These are phyloP conservation scores for Aspergillus hancockii DNA, from an alignment of 495 filamentous ascomycete genomes.

Conservation along the genomic window DNA sequence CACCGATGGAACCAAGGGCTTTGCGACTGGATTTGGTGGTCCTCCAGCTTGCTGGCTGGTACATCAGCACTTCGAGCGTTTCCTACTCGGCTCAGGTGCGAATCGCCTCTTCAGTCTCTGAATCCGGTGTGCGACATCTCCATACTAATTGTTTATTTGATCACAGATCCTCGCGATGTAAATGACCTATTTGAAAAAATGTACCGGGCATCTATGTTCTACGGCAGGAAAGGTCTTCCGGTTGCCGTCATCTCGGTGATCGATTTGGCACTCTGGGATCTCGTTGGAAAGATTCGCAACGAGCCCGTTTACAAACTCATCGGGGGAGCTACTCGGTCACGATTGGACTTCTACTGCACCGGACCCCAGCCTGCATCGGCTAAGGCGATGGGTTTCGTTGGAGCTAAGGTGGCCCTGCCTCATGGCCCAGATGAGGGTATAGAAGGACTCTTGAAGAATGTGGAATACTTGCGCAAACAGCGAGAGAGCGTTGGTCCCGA, in stretches of 20 bases:
- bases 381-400: constrained; percentile 81
- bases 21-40: constrained; percentile 91
- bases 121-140: neutral
- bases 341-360: constrained; percentile 91
- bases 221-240: constrained; percentile 87
- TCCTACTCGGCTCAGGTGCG: constrained; percentile 76
- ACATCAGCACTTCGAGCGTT: constrained; percentile 86
- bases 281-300: constrained; percentile 83
- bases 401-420: constrained; percentile 84
- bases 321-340: constrained; percentile 77
- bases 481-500: constrained; percentile 82
- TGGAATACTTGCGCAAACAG: constrained; percentile 83
- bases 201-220: constrained; percentile 94
- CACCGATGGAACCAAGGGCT: constrained; percentile 84
- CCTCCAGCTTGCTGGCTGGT: constrained; percentile 92
- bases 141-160: constrained; percentile 4
- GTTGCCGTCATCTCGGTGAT: constrained; percentile 92
- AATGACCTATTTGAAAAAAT: constrained; percentile 92
- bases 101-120: constrained; percentile 4
- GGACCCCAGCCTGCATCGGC: constrained; percentile 79
- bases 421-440: constrained; percentile 85
- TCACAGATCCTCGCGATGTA: constrained; percentile 76
- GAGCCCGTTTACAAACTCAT: constrained; percentile 96
- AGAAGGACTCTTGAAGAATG: constrained; percentile 79
- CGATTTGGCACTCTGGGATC: constrained; percentile 88